A percentile compares a stretch with the other conserved stretches of the same genome.
Conservation (phyloP, 225 moss, liverwort and hornwort genomes). For the Lunularia cruciata region DNA sequence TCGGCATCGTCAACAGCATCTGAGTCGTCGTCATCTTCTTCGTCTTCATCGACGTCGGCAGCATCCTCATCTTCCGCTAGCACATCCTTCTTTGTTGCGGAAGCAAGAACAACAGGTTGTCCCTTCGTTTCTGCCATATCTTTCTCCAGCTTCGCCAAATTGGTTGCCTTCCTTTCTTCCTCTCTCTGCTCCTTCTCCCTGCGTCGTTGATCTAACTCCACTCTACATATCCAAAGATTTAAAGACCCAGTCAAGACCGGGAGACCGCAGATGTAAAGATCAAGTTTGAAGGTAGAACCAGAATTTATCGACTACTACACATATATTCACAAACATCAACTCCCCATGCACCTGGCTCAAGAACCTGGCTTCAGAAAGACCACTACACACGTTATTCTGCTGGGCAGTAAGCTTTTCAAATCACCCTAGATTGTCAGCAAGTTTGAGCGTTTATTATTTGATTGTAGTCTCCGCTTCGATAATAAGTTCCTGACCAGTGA, state of each 20-base stretch:
- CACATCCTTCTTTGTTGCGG: conserved; percentile 55
- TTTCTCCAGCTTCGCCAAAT: conserved; percentile 49
- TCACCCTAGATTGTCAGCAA: no score
- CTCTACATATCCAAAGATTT: conserved; percentile 37
- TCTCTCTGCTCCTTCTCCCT: conserved; percentile 62
- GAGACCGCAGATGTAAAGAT: no score
- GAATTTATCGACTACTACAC: no score
- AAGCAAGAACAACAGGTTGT: conserved; percentile 61
- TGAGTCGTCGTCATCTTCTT: conserved; percentile 40
- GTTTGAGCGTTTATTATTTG: no score
- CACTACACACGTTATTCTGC: no score
- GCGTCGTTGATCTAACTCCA: conserved; percentile 62
- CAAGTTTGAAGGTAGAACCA: no score
- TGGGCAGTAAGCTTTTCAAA: no score
- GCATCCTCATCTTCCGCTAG: conserved; percentile 50
- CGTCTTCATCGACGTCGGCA: conserved; percentile 46
- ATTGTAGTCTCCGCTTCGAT: no score
- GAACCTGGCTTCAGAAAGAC: no score
- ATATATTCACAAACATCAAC: no score
- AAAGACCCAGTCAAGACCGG: no score
- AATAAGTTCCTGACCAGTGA: conserved; percentile 5
- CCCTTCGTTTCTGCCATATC: conserved; percentile 77
- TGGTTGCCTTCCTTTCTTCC: conserved; percentile 49
- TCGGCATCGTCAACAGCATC: conserved; percentile 29
- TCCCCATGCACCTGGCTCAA: no score